phyloP scores from a whole-genome alignment of 2,329 filamentous ascomycete genomes.

The Sporothrix sp. region DNA sequence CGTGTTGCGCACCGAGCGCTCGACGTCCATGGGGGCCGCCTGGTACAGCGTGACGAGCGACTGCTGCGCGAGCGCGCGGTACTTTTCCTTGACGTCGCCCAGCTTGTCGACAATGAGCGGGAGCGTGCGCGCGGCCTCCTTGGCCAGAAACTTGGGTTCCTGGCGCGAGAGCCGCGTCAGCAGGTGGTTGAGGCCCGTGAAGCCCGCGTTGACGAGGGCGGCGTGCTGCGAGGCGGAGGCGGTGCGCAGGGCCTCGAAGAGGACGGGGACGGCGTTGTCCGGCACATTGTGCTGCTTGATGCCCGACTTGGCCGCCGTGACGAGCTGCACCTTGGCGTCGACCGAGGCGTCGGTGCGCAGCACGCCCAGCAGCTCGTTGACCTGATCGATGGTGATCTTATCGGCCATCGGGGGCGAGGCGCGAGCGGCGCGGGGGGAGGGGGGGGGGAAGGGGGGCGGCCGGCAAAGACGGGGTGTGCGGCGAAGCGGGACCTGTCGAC shows the following conservation, averaged over 20 bases:
- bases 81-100: constrained; percentile 80
- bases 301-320: constrained; percentile 69
- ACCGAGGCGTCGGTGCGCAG: constrained; percentile 46
- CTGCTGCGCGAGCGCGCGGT: constrained; percentile 63
- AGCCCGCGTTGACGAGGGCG: constrained; percentile 68
- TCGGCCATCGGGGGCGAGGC: constrained; percentile 25
- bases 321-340: constrained; percentile 51
- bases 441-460: neutral
- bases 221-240: constrained; percentile 70
- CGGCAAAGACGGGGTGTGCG: neutral
- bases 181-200: constrained; percentile 80
- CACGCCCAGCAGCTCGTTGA: constrained; percentile 30
- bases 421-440: neutral
- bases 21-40: constrained; percentile 61
- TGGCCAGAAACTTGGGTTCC: constrained; percentile 62
- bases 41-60: constrained; percentile 69
- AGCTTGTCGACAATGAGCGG: constrained; percentile 73
- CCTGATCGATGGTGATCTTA: constrained; percentile 29
- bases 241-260: constrained; percentile 73
- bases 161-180: constrained; percentile 79
- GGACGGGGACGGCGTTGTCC: constrained; percentile 56
- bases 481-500: neutral
- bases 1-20: constrained; percentile 66
- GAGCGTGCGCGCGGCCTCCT: constrained; percentile 61
- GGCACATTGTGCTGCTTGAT: constrained; percentile 92